Base-by-base conservation (phyloP, 305 asterid genomes). In the Vinca major region DNA sequence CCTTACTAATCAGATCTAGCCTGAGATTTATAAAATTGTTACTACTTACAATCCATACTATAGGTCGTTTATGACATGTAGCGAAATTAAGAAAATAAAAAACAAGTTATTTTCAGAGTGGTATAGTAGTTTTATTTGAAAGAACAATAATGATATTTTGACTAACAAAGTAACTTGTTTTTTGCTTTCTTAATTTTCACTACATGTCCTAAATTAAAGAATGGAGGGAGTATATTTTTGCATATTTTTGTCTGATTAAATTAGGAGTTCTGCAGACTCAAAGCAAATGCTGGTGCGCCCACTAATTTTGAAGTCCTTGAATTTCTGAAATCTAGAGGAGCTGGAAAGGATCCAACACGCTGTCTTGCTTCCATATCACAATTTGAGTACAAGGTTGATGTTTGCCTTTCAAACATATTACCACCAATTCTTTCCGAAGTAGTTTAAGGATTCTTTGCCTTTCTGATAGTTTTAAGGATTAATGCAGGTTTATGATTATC, bases 281-380 rank as follows among this genome's bases (percentile, higher is more conserved):
- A 84, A 77, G 33, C 79, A n/a, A 78, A 26, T 26, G 33, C 33
- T 26, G 33, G 33, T 26, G 33, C 33, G 33, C 33, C 33, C 33
- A 26, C 33, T 26, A 26, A 26, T 26, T 26, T 26, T 0, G 33
- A 26, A 26, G 33, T 26, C 33, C 33, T 90, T 47, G 87, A 86
- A 67, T 86, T 83, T 50, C 77, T 92, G 72, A 79, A 88, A 78
- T 86, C 93, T 7, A 82, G 95, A 86, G 97, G 95, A 5, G 93
- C 96, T 69, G 91, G 88, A 53, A 88, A 72, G 71, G 96, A 89
- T 75, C 87, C 87, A 57, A 78, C 95, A 4, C 88, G 90, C 26
- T 82, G 80, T 70, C 75, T 86, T 67, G 85, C 89, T 40, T 69
- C 91, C 1, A 77, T 90, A 0, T 69, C 84, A 0, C 83, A 82